Percentiles rank a stretch among this genome's conserved stretches.
phyloP scores from a whole-genome alignment of 176 grass and related monocot genomes.

The Secale cereale region DNA sequence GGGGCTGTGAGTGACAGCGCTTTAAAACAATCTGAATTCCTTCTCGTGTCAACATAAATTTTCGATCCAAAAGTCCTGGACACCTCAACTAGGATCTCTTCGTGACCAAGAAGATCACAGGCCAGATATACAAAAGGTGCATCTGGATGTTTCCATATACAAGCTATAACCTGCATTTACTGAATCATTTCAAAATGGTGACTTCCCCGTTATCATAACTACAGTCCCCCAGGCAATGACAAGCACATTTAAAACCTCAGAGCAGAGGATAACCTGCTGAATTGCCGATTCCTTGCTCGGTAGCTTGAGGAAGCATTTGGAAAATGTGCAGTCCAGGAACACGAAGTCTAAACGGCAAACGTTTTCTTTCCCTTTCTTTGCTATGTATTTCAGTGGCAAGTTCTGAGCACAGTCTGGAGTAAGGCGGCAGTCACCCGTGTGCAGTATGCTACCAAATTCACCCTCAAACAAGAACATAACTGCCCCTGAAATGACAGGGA shows the following conservation, averaged over 20 bases:
- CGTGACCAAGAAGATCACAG: conserved; percentile 48
- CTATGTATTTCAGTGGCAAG: conserved; percentile 77
- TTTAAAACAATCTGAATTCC: conserved; percentile 50
- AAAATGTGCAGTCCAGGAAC: conserved; percentile 86
- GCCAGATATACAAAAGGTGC: conserved; percentile 51
- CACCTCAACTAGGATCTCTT: conserved; percentile 72
- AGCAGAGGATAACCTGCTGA: conserved; percentile 61
- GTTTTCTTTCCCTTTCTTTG: conserved; percentile 63
- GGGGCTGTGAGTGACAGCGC: conserved; percentile 47
- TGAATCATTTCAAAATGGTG: conserved; percentile 32
- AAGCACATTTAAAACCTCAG: conserved; percentile 14
- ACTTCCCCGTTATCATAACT: not conserved
- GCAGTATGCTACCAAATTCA: conserved; percentile 73
- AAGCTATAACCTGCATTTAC: conserved; percentile 72
- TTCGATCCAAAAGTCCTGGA: conserved; percentile 67
- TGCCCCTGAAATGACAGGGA: conserved; percentile 46
- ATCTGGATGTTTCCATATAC: conserved; percentile 92
- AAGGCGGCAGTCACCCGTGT: conserved; percentile 79
- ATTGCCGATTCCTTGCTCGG: conserved; percentile 76
- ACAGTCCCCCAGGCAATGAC: not conserved
- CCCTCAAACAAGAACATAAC: conserved; percentile 96
- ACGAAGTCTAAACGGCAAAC: conserved; percentile 56
- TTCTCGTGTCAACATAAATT: conserved; percentile 61
- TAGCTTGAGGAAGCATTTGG: conserved; percentile 71
- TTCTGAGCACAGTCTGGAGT: conserved; percentile 70